Percentiles rank a stretch among this genome's conserved stretches.
phyloP scores from a whole-genome alignment of 2,329 filamentous ascomycete species.

The Aspergillaceae sp. region DNA sequence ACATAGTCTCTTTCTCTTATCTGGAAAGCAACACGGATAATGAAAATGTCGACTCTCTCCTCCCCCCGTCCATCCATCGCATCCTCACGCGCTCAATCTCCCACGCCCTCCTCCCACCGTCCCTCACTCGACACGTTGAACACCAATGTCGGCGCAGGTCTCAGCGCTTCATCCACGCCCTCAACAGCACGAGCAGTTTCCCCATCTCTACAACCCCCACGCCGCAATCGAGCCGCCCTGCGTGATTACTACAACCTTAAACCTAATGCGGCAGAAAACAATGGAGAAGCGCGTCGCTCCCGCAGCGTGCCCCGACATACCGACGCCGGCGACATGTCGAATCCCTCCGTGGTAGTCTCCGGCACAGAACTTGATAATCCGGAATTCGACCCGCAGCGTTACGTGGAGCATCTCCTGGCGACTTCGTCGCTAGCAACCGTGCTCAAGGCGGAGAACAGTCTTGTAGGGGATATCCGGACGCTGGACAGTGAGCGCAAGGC shows the following conservation, averaged over 20 bases:
- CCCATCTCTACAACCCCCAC: conserved; percentile 26
- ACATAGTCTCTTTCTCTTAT: no score
- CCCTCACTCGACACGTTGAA: conserved; percentile 61
- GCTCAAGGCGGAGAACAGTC: conserved; percentile 37
- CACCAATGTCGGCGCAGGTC: conserved; percentile 43
- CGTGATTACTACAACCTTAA: conserved; percentile 92
- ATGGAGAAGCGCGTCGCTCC: conserved; percentile 24
- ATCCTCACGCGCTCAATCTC: conserved; percentile 44
- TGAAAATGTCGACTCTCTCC: conserved; percentile 49
- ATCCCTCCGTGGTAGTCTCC: conserved; percentile 17
- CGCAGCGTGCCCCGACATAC: conserved; percentile 35
- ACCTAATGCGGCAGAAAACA: conserved; percentile 31
- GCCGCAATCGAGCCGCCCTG: conserved; percentile 73
- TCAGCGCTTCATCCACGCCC: conserved; percentile 35
- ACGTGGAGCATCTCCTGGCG: conserved; percentile 35
- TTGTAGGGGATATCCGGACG: conserved; percentile 66
- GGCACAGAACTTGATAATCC: conserved; percentile 60
- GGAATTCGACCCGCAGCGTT: conserved; percentile 62
- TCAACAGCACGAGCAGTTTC: conserved; percentile 35
- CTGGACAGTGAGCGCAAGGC: conserved; percentile 95
- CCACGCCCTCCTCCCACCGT: conserved; percentile 65
- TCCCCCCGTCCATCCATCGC: conserved; percentile 53
- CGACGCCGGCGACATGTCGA: conserved; percentile 33
- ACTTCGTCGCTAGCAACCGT: conserved; percentile 36
- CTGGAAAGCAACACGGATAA: no score